These are phyloP conservation scores for Biancaea sappan DNA, from an alignment of 306 rosid genomes.

Conservation along the genomic window DNA sequence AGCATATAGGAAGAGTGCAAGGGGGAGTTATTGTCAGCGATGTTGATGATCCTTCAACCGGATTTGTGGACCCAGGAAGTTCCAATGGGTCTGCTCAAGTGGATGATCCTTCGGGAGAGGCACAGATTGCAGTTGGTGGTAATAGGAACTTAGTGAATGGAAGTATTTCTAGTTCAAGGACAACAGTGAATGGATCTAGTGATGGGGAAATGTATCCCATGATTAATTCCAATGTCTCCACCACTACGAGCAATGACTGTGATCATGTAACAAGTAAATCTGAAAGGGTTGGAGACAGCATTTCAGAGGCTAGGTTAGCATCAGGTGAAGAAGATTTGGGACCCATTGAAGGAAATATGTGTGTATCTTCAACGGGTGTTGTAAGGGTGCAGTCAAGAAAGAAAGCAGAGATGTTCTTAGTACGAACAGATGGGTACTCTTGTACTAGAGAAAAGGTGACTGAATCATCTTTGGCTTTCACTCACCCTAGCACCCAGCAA, in stretches of 20 bases:
- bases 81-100: slow-evolving; percentile 44
- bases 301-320: slow-evolving; percentile 42
- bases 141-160: slow-evolving; percentile 42
- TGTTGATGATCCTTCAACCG: slow-evolving; percentile 34
- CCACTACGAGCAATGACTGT: slow-evolving; percentile 31
- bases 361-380: slow-evolving; percentile 95
- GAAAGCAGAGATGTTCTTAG: slow-evolving; percentile 98
- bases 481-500: slow-evolving; percentile 98
- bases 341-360: slow-evolving; percentile 76
- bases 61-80: slow-evolving; percentile 46
- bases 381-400: slow-evolving; percentile 97
- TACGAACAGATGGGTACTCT: slow-evolving; percentile 92
- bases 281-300: slow-evolving; percentile 40
- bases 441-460: slow-evolving; percentile 93
- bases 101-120: slow-evolving; percentile 38
- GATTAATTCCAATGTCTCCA: slow-evolving; percentile 33
- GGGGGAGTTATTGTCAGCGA: slow-evolving; percentile 33
- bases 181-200: slow-evolving; percentile 50
- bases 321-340: slow-evolving; percentile 52
- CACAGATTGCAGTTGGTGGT: slow-evolving; percentile 41
- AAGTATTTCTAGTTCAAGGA: slow-evolving; percentile 46
- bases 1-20: slow-evolving; percentile 33
- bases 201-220: slow-evolving; percentile 41
- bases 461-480: slow-evolving; percentile 94
- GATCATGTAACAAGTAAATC: slow-evolving; percentile 44